Evolutionary conservation across 352 stramenopile species (phyloP).

Genomic region (Phytophthora ramorum): DNA sequence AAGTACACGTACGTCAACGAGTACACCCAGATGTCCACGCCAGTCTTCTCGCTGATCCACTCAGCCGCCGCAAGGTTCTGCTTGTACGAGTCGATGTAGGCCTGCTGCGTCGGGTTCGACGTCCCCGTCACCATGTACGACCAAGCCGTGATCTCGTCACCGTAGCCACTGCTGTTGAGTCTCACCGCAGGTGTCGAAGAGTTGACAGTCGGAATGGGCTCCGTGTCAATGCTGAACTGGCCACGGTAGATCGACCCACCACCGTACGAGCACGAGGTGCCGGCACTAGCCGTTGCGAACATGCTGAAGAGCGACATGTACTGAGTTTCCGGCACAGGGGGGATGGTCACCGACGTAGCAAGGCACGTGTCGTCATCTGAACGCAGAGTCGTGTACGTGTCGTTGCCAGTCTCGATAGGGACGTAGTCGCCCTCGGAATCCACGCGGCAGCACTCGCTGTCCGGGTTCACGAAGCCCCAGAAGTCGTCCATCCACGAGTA

Average conservation of each 20-base stretch:
- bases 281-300: conserved; percentile 69
- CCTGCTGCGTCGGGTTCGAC: conserved; percentile 60
- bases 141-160: conserved; percentile 61
- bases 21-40: conserved; percentile 66
- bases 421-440: conserved; percentile 52
- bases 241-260: conserved; percentile 74
- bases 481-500: conserved; percentile 81
- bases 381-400: conserved; percentile 52
- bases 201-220: conserved; percentile 60
- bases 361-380: conserved; percentile 48
- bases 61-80: conserved; percentile 54
- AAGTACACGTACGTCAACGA: conserved; percentile 69
- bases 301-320: conserved; percentile 85
- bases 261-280: conserved; percentile 66
- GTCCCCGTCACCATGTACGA: conserved; percentile 72
- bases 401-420: conserved; percentile 52
- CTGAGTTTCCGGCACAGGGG: conserved; percentile 52
- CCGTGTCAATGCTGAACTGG: conserved; percentile 65
- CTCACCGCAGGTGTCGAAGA: conserved; percentile 48
- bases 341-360: conserved; percentile 37
- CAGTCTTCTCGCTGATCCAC: conserved; percentile 69
- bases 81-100: conserved; percentile 70
- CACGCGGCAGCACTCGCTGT: conserved; percentile 69
- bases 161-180: conserved; percentile 58
- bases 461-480: conserved; percentile 67